Percentiles rank a stretch among this genome's conserved stretches.
phyloP scores from a whole-genome alignment of 768 basidiomycete species.

The Candolleomyces aberdarensis region DNA sequence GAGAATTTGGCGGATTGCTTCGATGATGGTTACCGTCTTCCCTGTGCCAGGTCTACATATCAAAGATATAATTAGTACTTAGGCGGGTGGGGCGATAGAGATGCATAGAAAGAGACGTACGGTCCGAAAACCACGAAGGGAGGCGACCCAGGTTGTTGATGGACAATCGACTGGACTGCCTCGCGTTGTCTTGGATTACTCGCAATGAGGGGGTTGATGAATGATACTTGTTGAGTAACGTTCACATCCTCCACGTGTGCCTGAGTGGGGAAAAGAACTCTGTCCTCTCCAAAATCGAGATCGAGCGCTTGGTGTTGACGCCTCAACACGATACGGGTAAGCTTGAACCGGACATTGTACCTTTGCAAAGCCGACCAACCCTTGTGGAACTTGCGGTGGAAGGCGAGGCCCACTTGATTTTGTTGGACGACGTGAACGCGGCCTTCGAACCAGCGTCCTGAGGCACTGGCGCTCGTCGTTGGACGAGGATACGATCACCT shows the following conservation, averaged over 20 bases:
- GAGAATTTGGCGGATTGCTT: slow-evolving; percentile 55
- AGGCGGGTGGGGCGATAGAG: too few species aligned
- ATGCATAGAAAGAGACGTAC: slow-evolving; percentile 32
- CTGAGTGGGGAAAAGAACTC: slow-evolving; percentile 47
- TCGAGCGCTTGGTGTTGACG: slow-evolving; percentile 61
- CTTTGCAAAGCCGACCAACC: slow-evolving; percentile 28
- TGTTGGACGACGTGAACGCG: slow-evolving; percentile 50
- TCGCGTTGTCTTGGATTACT: slow-evolving; percentile 45
- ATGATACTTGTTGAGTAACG: slow-evolving; percentile 11
- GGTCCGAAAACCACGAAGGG: slow-evolving; percentile 66
- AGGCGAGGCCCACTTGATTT: slow-evolving; percentile 49
- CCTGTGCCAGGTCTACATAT: slow-evolving; percentile 55
- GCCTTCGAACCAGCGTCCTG: slow-evolving; percentile 56
- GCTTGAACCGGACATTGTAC: slow-evolving; percentile 53
- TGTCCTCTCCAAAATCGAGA: slow-evolving; percentile 37
- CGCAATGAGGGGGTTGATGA: slow-evolving; percentile 42
- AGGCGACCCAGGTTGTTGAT: slow-evolving; percentile 39
- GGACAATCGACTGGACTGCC: slow-evolving; percentile 46
- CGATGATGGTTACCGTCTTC: slow-evolving; percentile 63
- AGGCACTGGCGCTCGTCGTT: slow-evolving; percentile 32
- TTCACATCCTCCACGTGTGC: slow-evolving; percentile 20
- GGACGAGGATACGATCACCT: slow-evolving; percentile 56
- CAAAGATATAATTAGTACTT: too few species aligned
- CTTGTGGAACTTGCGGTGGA: slow-evolving; percentile 40
- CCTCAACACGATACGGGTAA: slow-evolving; percentile 53